Percentiles rank a stretch among this genome's conserved stretches.
These are phyloP conservation scores for Penicillium samsonianum DNA, from an alignment of 495 filamentous ascomycete species.

Conservation along the genomic window DNA sequence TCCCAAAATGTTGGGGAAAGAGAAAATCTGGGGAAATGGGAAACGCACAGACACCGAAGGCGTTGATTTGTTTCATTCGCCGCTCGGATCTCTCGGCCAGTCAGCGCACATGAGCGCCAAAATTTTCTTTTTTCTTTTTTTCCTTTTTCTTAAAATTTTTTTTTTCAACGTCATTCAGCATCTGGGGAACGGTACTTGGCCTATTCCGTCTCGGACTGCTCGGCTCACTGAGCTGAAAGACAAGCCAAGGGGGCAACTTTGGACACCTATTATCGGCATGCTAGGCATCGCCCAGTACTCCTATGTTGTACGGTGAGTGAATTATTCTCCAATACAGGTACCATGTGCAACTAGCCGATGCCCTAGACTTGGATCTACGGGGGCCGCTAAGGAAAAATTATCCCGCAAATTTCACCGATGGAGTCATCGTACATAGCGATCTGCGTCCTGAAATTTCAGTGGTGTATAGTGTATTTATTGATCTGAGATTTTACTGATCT, in stretches of 20 bases:
- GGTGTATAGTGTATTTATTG: neutral
- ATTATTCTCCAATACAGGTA: constrained; percentile 25
- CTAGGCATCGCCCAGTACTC: constrained; percentile 4
- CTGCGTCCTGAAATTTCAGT: constrained; percentile 11
- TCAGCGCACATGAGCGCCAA: constrained; percentile 13
- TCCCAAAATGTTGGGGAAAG: constrained; percentile 20
- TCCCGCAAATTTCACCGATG: constrained; percentile 25
- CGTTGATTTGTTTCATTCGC: constrained; percentile 19
- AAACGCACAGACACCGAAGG: neutral
- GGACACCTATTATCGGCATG: constrained; percentile 3
- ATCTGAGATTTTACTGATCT: constrained; percentile 4
- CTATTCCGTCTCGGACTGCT: constrained; percentile 1
- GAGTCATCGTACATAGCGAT: constrained; percentile 28
- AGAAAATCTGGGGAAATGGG: constrained; percentile 5
- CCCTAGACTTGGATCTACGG: constrained; percentile 25
- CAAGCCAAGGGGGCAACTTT: constrained; percentile 2
- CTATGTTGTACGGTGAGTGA: constrained; percentile 13
- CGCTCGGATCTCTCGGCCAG: constrained; percentile 30
- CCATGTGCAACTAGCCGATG: constrained; percentile 13
- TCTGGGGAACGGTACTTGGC: neutral
- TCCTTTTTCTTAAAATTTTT: neutral
- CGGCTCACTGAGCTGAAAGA: neutral
- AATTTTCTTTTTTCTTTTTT: constrained; percentile 3
- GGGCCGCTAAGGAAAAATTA: constrained; percentile 19
- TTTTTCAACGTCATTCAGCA: neutral